A percentile compares a stretch with the other conserved stretches of the same genome.
phyloP scores from a whole-genome alignment of 2,329 filamentous ascomycete genomes.

The Catunica adiposa region DNA sequence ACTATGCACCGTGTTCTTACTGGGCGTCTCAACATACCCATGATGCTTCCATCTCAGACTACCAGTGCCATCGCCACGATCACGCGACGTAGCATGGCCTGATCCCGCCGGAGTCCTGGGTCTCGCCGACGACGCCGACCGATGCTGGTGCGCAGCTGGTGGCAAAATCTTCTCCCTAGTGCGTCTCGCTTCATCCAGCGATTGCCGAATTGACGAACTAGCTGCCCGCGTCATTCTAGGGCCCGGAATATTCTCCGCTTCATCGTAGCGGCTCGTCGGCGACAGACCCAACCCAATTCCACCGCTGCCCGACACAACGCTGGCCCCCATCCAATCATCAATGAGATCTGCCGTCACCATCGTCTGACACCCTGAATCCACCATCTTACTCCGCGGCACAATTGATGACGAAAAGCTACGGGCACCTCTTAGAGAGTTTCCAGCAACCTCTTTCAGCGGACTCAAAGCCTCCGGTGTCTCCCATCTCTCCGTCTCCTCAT shows the following conservation, averaged over 20 bases:
- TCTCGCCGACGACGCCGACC: slow-evolving; percentile 44
- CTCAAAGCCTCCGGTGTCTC: slow-evolving; percentile 39
- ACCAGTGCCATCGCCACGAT: slow-evolving; percentile 1
- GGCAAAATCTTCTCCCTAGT: slow-evolving; percentile 6
- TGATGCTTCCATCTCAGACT: background rate
- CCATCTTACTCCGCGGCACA: slow-evolving; percentile 3
- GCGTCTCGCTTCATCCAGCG: slow-evolving; percentile 8
- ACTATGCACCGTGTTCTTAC: slow-evolving; percentile 21
- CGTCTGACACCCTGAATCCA: slow-evolving; percentile 51
- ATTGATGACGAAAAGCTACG: slow-evolving; percentile 21
- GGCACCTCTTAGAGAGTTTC: slow-evolving; percentile 31
- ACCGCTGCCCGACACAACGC: slow-evolving; percentile 16
- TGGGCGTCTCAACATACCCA: slow-evolving; percentile 9
- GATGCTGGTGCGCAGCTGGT: background rate
- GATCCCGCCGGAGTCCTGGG: slow-evolving; percentile 45
- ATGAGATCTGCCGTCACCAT: slow-evolving; percentile 67
- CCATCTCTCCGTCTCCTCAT: slow-evolving; percentile 27
- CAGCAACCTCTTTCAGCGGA: slow-evolving; percentile 46
- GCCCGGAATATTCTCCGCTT: slow-evolving; percentile 20
- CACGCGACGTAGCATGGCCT: slow-evolving; percentile 27
- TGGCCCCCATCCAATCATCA: slow-evolving; percentile 50
- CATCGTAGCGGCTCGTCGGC: slow-evolving; percentile 21
- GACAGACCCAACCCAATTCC: slow-evolving; percentile 17
- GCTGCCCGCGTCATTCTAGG: slow-evolving; percentile 36
- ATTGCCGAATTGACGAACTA: slow-evolving; percentile 47